Evolutionary conservation across 192 early-diverging fungal species (phyloP).

Genomic region (Podila epicladia): DNA sequence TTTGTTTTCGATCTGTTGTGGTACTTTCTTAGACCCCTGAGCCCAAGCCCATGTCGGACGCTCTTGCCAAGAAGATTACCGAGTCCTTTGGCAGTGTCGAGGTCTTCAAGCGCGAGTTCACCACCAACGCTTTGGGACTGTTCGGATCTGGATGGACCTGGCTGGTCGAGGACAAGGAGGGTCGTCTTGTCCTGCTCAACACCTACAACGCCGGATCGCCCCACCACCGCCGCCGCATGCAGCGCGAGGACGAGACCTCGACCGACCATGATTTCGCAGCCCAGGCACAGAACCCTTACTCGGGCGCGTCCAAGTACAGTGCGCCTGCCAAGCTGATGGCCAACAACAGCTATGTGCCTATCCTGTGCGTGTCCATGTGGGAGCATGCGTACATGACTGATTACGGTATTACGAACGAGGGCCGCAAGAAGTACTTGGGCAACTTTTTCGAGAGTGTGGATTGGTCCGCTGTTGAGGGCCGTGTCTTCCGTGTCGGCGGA

Average conservation of each 20-base stretch:
- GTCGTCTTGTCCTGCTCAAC: conserved; percentile 47
- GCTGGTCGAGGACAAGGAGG: conserved; percentile 49
- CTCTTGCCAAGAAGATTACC: conserved; percentile 20
- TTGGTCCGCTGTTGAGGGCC: conserved; percentile 42
- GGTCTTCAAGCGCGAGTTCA: conserved; percentile 52
- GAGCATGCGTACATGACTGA: conserved; percentile 58
- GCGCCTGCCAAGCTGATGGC: conserved; percentile 40
- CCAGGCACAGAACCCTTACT: conserved; percentile 37
- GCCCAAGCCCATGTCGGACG: conserved; percentile 33
- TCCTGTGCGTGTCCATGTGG: conserved; percentile 54
- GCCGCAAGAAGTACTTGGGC: conserved; percentile 43
- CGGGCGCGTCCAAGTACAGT: conserved; percentile 40
- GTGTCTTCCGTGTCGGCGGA: conserved; percentile 42
- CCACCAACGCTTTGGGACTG: conserved; percentile 47
- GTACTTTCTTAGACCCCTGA: neutral
- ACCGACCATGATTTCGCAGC: conserved; percentile 34
- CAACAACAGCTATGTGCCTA: conserved; percentile 52
- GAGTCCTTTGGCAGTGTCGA: conserved; percentile 35
- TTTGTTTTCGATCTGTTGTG: neutral
- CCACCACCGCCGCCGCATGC: conserved; percentile 49
- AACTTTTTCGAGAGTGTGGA: conserved; percentile 54
- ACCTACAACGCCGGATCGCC: conserved; percentile 58
- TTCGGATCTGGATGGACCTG: conserved; percentile 62
- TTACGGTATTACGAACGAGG: conserved; percentile 48
- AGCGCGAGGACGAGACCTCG: conserved; percentile 34